Conservation (phyloP, 257 asterid genomes). For the Nicotiana noctiflora region DNA sequence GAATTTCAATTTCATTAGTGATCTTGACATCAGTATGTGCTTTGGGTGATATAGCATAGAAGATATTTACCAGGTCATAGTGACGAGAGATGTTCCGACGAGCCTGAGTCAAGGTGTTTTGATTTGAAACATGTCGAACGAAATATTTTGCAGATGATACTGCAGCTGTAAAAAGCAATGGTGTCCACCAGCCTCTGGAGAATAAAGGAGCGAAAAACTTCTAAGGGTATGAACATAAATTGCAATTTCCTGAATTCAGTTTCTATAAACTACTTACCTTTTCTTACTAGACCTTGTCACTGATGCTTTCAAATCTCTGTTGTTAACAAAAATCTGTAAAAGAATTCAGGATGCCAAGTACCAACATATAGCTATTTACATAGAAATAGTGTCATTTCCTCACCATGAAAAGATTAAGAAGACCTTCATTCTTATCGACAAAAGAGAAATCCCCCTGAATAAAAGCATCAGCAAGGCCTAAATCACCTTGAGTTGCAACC, state of each 20-base stretch:
- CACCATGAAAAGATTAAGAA: conserved; percentile 77
- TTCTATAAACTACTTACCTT: conserved; percentile 33
- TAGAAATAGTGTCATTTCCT: conserved; percentile 11
- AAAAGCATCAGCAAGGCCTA: conserved; percentile 91
- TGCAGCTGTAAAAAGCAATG: conserved; percentile 59
- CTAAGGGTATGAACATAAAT: background rate
- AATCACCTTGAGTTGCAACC: conserved; percentile 76
- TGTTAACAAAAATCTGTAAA: conserved; percentile 64
- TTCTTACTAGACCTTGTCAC: conserved; percentile 38
- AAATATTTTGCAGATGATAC: conserved; percentile 79
- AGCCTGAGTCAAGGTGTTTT: conserved; percentile 72
- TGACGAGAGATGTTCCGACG: conserved; percentile 79
- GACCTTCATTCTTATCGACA: conserved; percentile 55
- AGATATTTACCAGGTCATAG: conserved; percentile 68
- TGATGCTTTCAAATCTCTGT: conserved; percentile 56
- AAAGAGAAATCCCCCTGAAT: conserved; percentile 79
- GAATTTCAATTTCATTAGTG: background rate
- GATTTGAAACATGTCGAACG: conserved; percentile 57
- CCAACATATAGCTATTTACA: background rate
- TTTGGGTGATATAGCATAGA: background rate
- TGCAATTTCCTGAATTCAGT: background rate
- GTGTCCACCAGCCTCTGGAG: conserved; percentile 95
- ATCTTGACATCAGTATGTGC: background rate
- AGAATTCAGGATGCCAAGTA: conserved; percentile 12
- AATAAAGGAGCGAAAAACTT: background rate